Conservation (phyloP, 1,284 basidiomycete species). For the Somion occarium region DNA sequence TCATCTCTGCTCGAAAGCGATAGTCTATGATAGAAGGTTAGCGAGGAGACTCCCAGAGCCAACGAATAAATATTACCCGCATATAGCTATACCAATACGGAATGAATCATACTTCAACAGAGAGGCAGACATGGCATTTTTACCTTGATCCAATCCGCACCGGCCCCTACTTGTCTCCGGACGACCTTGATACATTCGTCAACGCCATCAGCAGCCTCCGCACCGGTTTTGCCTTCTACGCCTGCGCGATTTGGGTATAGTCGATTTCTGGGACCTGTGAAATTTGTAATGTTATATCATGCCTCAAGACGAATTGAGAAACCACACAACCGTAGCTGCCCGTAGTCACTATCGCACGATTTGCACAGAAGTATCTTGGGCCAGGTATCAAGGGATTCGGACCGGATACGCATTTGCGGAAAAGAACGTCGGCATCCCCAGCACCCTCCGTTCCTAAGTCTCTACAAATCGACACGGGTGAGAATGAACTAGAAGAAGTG, state of each 20-base stretch:
- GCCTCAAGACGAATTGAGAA: neutral
- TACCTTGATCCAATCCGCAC: constrained; percentile 64
- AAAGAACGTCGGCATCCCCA: constrained; percentile 54
- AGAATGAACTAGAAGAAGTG: neutral
- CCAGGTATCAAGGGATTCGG: constrained; percentile 50
- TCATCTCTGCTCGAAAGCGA: constrained; percentile 39
- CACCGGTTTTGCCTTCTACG: constrained; percentile 52
- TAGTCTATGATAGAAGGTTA: constrained; percentile 38
- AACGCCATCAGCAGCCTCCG: constrained; percentile 54
- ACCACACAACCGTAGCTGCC: constrained; percentile 50
- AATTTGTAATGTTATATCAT: constrained; percentile 1
- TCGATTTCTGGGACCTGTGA: constrained; percentile 49
- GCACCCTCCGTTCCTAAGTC: constrained; percentile 67
- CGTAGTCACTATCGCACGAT: constrained; percentile 55
- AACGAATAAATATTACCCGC: too few species aligned
- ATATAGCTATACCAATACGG: constrained; percentile 40
- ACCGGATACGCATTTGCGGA: constrained; percentile 53
- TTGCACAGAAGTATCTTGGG: constrained; percentile 61
- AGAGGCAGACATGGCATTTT: neutral
- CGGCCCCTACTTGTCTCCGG: constrained; percentile 60
- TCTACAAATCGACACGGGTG: too few species aligned
- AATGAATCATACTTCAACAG: neutral
- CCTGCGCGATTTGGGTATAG: constrained; percentile 45
- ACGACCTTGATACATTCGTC: constrained; percentile 54
- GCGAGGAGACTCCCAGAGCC: too few species aligned